Base-by-base conservation (phyloP, 73 alveolate genomes). In the Paramecium sexaurelia region DNA sequence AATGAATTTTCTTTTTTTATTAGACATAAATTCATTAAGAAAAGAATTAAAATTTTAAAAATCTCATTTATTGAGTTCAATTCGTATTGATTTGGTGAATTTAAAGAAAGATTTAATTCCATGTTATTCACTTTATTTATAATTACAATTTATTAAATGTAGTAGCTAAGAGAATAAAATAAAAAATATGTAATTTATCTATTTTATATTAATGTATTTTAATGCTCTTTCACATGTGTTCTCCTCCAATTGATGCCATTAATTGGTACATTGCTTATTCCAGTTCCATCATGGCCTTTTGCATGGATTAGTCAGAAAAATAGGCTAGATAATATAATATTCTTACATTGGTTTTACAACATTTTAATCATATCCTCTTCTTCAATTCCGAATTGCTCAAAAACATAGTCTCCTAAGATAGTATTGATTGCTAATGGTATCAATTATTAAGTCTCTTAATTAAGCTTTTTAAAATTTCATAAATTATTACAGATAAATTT, bases 281-380 rank as follows among this genome's bases (percentile, higher is more conserved):
- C 8, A 71, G 17, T 71, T 71, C 9, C 32, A 2, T 1, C 86
- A 71, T 71, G 15, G 43, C 32, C 19, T 36, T 7, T 71, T 71
- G 33, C 17, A 71, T 35, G 7, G 5, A 0, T 0, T 0, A 2
- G 15, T 71, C 55, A n/a, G 27, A 1, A 71, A 71, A 37, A 17
- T 15, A 19, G 17, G 19, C 86, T n/a, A 71, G 4, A 66, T 10
- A 11, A 5, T n/a, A 6, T 13, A 15, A 71, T n/a, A n/a, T 3
- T 13, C 8, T 45, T 35, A 71, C 86, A n/a, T 71, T 33, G 37
- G 35, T 71, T 71, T 37, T 32, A 35, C 17, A 71, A 27, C 51
- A 71, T 71, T 36, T 36, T 71, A 15, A 71, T 71, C 55, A 71
- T 71, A 35, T 71, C 86, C 19, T 71, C 86, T 17, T 71, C 86